phyloP scores from a whole-genome alignment of 2,329 filamentous ascomycete species.

The Cytospora chrysosperma region DNA sequence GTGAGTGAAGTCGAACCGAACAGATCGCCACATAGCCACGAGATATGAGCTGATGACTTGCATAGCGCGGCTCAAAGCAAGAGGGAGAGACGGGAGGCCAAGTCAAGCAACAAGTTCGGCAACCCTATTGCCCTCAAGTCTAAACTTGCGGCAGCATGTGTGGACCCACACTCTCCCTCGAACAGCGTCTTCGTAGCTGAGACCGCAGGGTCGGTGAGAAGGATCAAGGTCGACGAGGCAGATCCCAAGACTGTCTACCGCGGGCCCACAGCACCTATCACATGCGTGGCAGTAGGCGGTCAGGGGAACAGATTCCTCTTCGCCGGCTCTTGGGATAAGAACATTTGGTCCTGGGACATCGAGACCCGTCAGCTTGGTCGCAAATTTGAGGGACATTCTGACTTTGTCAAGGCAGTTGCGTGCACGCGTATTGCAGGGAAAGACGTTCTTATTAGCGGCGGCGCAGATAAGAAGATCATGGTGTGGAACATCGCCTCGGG shows the following conservation, averaged over 20 bases:
- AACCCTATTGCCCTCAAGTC: slow-evolving; percentile 76
- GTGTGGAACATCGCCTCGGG: slow-evolving; percentile 77
- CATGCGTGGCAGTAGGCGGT: slow-evolving; percentile 68
- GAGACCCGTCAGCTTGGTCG: slow-evolving; percentile 52
- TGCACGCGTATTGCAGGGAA: slow-evolving; percentile 60
- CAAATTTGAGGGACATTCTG: slow-evolving; percentile 73
- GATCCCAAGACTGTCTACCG: slow-evolving; percentile 55
- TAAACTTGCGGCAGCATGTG: slow-evolving; percentile 75
- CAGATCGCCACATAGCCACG: not conserved
- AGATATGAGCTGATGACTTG: slow-evolving; percentile 10
- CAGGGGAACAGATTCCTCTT: slow-evolving; percentile 62
- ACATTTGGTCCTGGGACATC: slow-evolving; percentile 81
- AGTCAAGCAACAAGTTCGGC: slow-evolving; percentile 75
- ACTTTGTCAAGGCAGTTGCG: slow-evolving; percentile 86
- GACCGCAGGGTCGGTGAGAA: slow-evolving; percentile 77
- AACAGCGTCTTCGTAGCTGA: slow-evolving; percentile 76
- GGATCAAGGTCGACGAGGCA: slow-evolving; percentile 64
- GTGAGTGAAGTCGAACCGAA: slow-evolving; percentile 49
- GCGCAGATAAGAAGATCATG: slow-evolving; percentile 76
- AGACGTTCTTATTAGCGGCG: slow-evolving; percentile 69
- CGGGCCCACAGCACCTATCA: slow-evolving; percentile 77
- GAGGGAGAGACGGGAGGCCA: slow-evolving; percentile 63
- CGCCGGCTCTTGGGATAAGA: slow-evolving; percentile 93
- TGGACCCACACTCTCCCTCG: slow-evolving; percentile 61
- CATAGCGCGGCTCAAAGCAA: slow-evolving; percentile 49